Conservation (phyloP, 1,139 yeast genomes). For the Protomyces inouyei region DNA sequence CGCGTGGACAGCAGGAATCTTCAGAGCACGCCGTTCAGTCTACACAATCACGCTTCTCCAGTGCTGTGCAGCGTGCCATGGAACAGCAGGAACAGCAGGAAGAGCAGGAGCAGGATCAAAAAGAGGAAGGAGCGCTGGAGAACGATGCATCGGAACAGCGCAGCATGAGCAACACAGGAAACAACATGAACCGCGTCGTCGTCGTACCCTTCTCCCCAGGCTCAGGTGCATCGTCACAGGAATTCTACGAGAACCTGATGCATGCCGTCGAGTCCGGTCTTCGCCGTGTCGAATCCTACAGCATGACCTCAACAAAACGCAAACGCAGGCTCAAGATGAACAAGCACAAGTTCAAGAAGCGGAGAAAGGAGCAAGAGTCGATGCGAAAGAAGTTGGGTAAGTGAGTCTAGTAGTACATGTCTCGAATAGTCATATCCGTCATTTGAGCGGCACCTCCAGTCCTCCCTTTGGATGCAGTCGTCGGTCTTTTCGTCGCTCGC, state of each 20-base stretch:
- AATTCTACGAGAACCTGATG: slow-evolving; percentile 15
- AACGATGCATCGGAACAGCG: background rate
- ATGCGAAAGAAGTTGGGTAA: slow-evolving; percentile 41
- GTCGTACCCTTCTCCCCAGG: slow-evolving; percentile 4
- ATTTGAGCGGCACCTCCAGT: background rate
- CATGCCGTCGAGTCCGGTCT: slow-evolving; percentile 15
- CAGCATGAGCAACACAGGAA: background rate
- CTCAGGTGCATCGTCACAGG: background rate
- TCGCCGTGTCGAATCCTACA: slow-evolving; percentile 29
- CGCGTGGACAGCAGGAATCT: background rate
- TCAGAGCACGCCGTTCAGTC: background rate
- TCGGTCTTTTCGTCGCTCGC: background rate
- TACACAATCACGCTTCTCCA: background rate
- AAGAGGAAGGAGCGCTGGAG: background rate
- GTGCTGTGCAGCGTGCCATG: background rate
- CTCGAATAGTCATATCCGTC: background rate
- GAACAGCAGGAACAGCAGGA: background rate
- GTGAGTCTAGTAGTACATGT: background rate
- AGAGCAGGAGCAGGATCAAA: slow-evolving; percentile 31
- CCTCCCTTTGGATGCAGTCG: background rate
- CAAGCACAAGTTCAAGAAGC: slow-evolving; percentile 47
- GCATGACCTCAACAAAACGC: slow-evolving; percentile 44
- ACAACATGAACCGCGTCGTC: slow-evolving; percentile 6
- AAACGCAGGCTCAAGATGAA: slow-evolving; percentile 48
- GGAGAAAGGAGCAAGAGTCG: slow-evolving; percentile 46